These are phyloP conservation scores for Cornus controversa DNA, from an alignment of 148 eudicot species.

Conservation along the genomic window DNA sequence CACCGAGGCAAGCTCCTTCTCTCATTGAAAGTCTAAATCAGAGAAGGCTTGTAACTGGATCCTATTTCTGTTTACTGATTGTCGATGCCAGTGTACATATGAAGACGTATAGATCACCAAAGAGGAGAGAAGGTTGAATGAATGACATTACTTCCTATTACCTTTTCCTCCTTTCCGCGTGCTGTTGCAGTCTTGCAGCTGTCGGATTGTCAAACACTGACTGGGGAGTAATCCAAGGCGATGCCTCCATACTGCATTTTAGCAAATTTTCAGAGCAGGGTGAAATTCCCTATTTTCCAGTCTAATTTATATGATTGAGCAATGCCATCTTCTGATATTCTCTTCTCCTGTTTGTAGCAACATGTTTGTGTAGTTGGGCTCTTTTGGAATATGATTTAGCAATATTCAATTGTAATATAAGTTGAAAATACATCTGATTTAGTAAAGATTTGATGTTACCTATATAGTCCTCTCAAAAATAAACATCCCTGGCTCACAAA, in stretches of 20 bases:
- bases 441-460: background rate
- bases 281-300: background rate
- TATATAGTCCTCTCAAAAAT: too few relatives aligned
- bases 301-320: background rate
- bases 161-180: background rate
- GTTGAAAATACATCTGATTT: background rate
- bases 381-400: background rate
- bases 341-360: slow-evolving; percentile 1
- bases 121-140: background rate
- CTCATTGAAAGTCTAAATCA: slow-evolving; percentile 29
- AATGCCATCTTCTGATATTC: background rate
- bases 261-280: background rate
- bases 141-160: background rate
- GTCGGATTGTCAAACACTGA: background rate
- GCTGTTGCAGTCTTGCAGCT: background rate
- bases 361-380: background rate
- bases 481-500: too few relatives aligned
- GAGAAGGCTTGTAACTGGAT: slow-evolving; percentile 19
- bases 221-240: background rate
- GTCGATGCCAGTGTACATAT: slow-evolving; percentile 17
- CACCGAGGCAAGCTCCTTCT: slow-evolving; percentile 65
- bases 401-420: background rate
- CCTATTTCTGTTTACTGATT: background rate
- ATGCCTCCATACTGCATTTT: background rate
- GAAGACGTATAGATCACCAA: slow-evolving; percentile 10